phyloP scores from a whole-genome alignment of 805 yeast genomes.

The Candida xiaguanensis region DNA sequence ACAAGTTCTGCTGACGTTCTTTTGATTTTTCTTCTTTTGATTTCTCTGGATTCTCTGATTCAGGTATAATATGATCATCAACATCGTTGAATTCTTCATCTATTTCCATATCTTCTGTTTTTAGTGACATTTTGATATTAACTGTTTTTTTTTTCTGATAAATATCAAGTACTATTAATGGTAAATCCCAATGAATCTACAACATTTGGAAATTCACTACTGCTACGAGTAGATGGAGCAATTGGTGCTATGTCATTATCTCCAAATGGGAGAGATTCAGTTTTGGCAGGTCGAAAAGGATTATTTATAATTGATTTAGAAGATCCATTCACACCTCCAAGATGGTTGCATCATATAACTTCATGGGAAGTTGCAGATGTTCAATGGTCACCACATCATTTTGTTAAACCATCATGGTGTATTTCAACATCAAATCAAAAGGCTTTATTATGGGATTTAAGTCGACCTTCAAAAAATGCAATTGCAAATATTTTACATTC shows the following conservation, averaged over 20 bases:
- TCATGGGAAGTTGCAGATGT: conserved; percentile 99
- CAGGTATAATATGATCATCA: conserved; percentile 11
- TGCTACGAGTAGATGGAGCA: conserved; percentile 85
- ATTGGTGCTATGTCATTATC: conserved; percentile 87
- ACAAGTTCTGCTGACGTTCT: conserved; percentile 9
- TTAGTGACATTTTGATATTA: neutral
- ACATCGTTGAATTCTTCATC: conserved; percentile 25
- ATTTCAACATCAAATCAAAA: conserved; percentile 93
- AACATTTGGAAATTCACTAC: conserved; percentile 78
- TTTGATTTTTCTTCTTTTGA: conserved; percentile 7
- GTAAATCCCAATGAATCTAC: conserved; percentile 32
- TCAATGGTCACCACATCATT: conserved; percentile 92
- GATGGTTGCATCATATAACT: conserved; percentile 89
- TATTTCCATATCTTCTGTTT: conserved; percentile 12
- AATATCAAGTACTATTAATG: conserved; percentile 1
- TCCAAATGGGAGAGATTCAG: conserved; percentile 91
- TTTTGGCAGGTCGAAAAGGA: conserved; percentile 79
- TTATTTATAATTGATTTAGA: conserved; percentile 87
- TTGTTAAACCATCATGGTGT: conserved; percentile 82
- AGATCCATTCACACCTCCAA: conserved; percentile 91
- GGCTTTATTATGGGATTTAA: conserved; percentile 90
- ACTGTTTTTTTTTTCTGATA: neutral
- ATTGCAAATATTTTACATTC: conserved; percentile 85
- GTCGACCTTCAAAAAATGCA: conserved; percentile 65
- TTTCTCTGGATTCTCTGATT: conserved; percentile 6